These are phyloP conservation scores for Naumovozyma dairenensis DNA, from an alignment of 805 yeast genomes.

Conservation along the genomic window DNA sequence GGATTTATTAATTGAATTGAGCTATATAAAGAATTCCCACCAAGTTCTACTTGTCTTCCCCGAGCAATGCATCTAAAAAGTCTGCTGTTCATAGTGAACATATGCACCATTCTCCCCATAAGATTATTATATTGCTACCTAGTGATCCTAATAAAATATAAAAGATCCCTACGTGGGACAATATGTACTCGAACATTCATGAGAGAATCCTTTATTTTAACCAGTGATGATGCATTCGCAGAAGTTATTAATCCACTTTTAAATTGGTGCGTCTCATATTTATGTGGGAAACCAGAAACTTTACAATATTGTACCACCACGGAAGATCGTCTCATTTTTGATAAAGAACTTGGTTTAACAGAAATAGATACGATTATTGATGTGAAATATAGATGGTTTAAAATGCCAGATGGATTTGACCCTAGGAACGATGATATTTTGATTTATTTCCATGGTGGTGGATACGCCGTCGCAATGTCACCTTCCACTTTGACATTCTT, in stretches of 20 bases:
- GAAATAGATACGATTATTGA: background rate
- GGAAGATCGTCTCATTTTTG: too few relatives aligned
- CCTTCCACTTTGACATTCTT: constrained; percentile 11
- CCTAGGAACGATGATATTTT: constrained; percentile 12
- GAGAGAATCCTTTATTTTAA: constrained; percentile 10
- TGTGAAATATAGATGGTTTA: constrained; percentile 6
- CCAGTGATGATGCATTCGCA: constrained; percentile 5
- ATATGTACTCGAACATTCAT: constrained; percentile 6
- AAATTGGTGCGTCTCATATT: background rate
- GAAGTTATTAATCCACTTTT: constrained; percentile 13
- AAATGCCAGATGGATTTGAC: constrained; percentile 10
- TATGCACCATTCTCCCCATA: constrained; percentile 5
- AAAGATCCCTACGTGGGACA: constrained; percentile 1
- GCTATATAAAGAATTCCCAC: too few relatives aligned
- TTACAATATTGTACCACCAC: too few relatives aligned
- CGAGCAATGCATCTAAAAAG: constrained; percentile 3
- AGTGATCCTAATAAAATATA: background rate
- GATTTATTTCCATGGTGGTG: constrained; percentile 23
- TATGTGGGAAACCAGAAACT: background rate
- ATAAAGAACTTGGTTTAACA: too few relatives aligned
- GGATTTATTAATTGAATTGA: too few relatives aligned
- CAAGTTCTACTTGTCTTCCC: too few relatives aligned
- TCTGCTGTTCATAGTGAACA: constrained; percentile 4
- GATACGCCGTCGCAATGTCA: constrained; percentile 14
- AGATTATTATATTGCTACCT: background rate